These are phyloP conservation scores for Didymellaceae sp. DNA, from an alignment of 2,329 filamentous ascomycete species.

Conservation along the genomic window DNA sequence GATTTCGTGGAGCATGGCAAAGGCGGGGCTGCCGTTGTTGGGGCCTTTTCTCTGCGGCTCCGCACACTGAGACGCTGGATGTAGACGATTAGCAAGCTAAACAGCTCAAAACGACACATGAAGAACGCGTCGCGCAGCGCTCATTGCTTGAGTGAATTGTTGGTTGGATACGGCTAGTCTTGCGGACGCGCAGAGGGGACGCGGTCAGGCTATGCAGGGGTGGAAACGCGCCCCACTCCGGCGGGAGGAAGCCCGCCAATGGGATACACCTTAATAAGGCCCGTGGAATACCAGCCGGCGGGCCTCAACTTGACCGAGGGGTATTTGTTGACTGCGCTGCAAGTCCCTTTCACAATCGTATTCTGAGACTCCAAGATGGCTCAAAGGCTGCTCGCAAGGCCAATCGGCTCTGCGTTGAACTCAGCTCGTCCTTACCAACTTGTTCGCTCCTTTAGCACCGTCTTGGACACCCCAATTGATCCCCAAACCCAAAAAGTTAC, in stretches of 20 bases:
- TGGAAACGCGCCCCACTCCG: conserved; percentile 4
- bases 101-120: conserved; percentile 49
- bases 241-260: conserved; percentile 11
- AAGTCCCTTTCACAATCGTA: conserved; percentile 11
- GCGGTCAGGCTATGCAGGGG: conserved; percentile 3
- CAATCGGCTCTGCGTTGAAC: conserved; percentile 13
- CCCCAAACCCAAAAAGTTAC: conserved; percentile 31
- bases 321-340: conserved; percentile 12
- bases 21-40: conserved; percentile 19
- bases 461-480: conserved; percentile 39
- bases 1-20: conserved; percentile 93
- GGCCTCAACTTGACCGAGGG: conserved; percentile 11
- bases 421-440: conserved; percentile 15
- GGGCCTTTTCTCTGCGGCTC: conserved; percentile 20
- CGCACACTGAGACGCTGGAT: conserved; percentile 30
- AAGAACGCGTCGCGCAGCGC: conserved; percentile 25
- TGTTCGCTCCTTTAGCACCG: conserved; percentile 41
- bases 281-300: not conserved
- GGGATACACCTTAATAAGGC: conserved; percentile 1
- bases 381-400: conserved; percentile 16
- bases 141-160: conserved; percentile 20
- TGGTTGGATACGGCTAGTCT: conserved; percentile 18
- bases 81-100: conserved; percentile 42
- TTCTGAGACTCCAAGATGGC: conserved; percentile 14
- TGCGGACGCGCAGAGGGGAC: conserved; percentile 16